Base-by-base conservation (phyloP, 257 asterid species). In the Solanum gracilifrons region DNA sequence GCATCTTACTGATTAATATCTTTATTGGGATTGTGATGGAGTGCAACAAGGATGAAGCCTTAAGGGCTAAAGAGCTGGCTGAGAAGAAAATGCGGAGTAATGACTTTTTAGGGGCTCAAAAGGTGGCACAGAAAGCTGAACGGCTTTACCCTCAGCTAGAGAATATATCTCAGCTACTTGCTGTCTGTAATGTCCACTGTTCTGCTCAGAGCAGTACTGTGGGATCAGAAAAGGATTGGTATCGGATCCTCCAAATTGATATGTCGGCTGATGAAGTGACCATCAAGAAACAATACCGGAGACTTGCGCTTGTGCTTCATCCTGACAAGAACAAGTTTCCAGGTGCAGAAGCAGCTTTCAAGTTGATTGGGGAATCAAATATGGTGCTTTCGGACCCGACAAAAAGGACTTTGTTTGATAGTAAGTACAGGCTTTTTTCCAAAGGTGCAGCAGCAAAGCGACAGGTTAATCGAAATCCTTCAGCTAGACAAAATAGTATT, bases 261-360 rank as follows among this genome's bases (percentile, higher is more conserved):
- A 89, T 82, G 90, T 66, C 87, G 25, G 93, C 94, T 71, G 98
- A 96, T 83, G 98, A 95, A 88, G 86, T 55, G 85, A 85, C 90
- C 75, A 85, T 96, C 80, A 93, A 83, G 94, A 96, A 93, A 89
- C 98, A 95, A 87, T 95, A 94, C 87, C 91, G 98, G 62, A 92
- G 92, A 88, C 95, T 96, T 74, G 98, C 98, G 60, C 97, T 96
- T 37, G 69, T 87, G 41, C 97, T 96, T 80, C 99, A 96, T 90
- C 99, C 99, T 62, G 99, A 96, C 89, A 96, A 96, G 90, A 96
- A 95, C 93, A 92, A 93, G 83, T 95, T 94, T 84, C 96, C 98
- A 37, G 99, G 99, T 80, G 97, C 98, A 29, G 99, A 96, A 90
- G 95, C 97, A 72, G 99, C 99, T 90, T 95, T 96, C 89, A 94